phyloP scores from a whole-genome alignment of 495 filamentous ascomycete genomes.

The Penicillium desertorum region DNA sequence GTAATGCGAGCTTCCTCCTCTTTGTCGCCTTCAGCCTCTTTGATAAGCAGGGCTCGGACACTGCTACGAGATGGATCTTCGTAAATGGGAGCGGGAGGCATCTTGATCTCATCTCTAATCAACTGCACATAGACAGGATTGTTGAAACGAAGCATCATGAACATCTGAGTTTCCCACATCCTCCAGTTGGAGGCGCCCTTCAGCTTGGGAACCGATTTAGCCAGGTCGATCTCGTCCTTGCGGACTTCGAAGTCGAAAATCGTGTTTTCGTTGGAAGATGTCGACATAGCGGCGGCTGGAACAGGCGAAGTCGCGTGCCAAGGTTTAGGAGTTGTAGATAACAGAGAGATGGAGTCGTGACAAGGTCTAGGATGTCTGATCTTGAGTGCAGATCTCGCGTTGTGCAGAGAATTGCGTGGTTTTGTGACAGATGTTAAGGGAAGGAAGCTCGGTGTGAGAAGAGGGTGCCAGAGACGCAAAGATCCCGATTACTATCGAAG shows the following conservation, averaged over 20 bases:
- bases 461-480: background rate
- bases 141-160: background rate
- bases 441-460: background rate
- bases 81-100: background rate
- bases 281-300: background rate
- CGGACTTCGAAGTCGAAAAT: background rate
- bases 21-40: background rate
- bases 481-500: background rate
- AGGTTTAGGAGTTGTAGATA: background rate
- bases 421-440: background rate
- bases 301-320: background rate
- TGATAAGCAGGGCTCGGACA: background rate
- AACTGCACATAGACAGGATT: background rate
- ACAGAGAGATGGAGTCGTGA: background rate
- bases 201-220: background rate
- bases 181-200: background rate
- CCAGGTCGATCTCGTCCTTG: background rate
- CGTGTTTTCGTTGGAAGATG: background rate
- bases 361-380: background rate
- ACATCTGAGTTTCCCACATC: background rate
- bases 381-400: background rate
- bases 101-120: background rate
- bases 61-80: background rate
- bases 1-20: background rate
- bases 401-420: background rate